Base-by-base conservation (phyloP, 1,284 basidiomycete genomes). In the Cryptococcus sp. region DNA sequence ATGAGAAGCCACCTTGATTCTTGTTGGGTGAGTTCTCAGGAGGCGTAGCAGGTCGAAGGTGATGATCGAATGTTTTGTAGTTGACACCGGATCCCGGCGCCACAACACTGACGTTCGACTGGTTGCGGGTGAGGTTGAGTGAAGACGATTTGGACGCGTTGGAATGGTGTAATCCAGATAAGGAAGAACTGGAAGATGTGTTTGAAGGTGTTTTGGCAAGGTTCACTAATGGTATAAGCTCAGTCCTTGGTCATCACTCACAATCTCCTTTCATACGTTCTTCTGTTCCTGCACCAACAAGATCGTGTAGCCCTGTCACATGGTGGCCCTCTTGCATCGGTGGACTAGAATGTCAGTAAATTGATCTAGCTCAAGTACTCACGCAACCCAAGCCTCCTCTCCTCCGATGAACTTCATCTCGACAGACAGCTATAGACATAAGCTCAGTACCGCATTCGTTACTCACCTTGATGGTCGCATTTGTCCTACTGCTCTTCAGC, bases 391-490 rank as follows among this genome's bases (percentile, higher is more conserved):
- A 3, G 59, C 37, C 38, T 62, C 63, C 47, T 75, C 72, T 0
- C 75, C 75, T 3, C 68, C 67, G 4, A 73, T 54, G 57, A 61
- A 74, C 14, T 53, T 57, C 68, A 77, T 67, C 42, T 74, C 71
- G 34, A 77, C 64, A 0, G 71, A 66, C n/a, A 75, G 46, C 70
- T 72, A 46, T 2, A 30, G 32, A 10, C n/a, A 51, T 61, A 30
- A 63, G 59, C n/a, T 30, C 36, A 30, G 47, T 8, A 7, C 34
- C 10, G 33, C 14, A 8, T 15, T 31, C 37, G 3, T 3, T 4
- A 63, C 68, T 55, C 50, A 75, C 66, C 53, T 72, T 69, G 50
- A 77, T 61, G n/a, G 70, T 73, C 23, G 76, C 74, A 59, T 77
- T 77, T 8, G 74, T 73, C 56, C 70, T 66, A 58, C 72, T 72